Conservation (phyloP, 805 yeast genomes). For the Hanseniaspora lindneri region DNA sequence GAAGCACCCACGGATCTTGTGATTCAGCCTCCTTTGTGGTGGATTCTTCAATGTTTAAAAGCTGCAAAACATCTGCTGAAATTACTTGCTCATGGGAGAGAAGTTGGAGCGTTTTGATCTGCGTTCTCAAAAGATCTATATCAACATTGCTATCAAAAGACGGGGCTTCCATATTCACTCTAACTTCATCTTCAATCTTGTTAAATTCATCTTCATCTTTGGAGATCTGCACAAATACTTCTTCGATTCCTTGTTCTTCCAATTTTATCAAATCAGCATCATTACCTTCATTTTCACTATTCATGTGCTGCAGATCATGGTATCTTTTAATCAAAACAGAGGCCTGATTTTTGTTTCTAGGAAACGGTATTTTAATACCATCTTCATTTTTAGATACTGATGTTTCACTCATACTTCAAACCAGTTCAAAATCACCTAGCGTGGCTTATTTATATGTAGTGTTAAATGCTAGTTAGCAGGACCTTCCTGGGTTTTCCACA, state of each 20-base stretch:
- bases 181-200: conserved; percentile 25
- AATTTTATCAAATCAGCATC: conserved; percentile 1
- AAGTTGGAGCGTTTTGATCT: conserved; percentile 51
- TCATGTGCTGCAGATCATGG: conserved; percentile 7
- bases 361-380: conserved; percentile 12
- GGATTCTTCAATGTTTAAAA: not conserved
- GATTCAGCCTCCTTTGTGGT: not conserved
- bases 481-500: too few relatives aligned
- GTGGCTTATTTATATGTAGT: too few relatives aligned
- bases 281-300: not conserved
- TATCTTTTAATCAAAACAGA: conserved; percentile 11
- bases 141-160: conserved; percentile 32
- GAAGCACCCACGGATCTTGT: not conserved
- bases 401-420: not conserved
- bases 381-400: not conserved
- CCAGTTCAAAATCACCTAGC: not conserved
- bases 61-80: conserved; percentile 33
- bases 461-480: too few relatives aligned
- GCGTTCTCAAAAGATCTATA: conserved; percentile 38
- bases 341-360: conserved; percentile 5
- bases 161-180: conserved; percentile 20
- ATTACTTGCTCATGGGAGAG: conserved; percentile 54
- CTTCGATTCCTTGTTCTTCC: conserved; percentile 38
- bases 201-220: conserved; percentile 32
- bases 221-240: conserved; percentile 32